A percentile compares a stretch with the other conserved stretches of the same genome.
These are phyloP conservation scores for Cutaneotrichosporon dermatis DNA, from an alignment of 1,284 basidiomycete genomes.

Conservation along the genomic window DNA sequence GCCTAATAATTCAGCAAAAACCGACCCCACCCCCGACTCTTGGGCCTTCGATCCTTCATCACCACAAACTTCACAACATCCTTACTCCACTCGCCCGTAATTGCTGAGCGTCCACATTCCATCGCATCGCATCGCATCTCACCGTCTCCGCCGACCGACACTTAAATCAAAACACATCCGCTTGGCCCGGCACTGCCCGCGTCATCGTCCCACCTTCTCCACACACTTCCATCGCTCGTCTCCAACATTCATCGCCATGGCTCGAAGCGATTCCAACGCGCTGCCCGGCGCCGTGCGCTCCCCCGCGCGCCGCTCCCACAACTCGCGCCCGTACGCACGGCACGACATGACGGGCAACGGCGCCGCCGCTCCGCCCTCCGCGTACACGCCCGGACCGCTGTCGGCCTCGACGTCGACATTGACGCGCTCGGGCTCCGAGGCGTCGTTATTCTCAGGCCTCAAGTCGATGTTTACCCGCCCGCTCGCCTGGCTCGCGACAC, in stretches of 20 bases:
- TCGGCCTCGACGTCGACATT: neutral
- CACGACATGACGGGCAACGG: constrained; percentile 9
- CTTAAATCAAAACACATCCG: too few relatives aligned
- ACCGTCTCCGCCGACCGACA: too few relatives aligned
- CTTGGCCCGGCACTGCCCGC: too few relatives aligned
- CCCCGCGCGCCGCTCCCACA: neutral
- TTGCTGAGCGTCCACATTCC: too few relatives aligned
- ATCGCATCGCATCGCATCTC: too few relatives aligned
- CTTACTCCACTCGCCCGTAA: too few relatives aligned
- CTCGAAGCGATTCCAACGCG: neutral
- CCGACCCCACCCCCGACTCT: too few relatives aligned
- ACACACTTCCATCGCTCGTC: neutral
- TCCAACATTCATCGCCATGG: neutral
- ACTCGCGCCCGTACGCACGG: constrained; percentile 9
- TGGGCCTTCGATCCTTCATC: too few relatives aligned
- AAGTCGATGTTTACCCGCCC: constrained; percentile 37
- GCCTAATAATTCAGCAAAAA: too few relatives aligned
- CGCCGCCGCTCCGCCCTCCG: neutral
- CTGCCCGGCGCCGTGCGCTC: constrained; percentile 11
- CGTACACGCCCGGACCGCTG: neutral
- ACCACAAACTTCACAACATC: too few relatives aligned
- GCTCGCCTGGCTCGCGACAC: constrained; percentile 35
- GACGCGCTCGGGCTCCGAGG: constrained; percentile 16
- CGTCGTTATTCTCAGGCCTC: constrained; percentile 26
- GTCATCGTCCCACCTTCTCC: neutral